Conservation (phyloP, 2,329 filamentous ascomycete species). For the Trichoderma atrobrunneum region DNA sequence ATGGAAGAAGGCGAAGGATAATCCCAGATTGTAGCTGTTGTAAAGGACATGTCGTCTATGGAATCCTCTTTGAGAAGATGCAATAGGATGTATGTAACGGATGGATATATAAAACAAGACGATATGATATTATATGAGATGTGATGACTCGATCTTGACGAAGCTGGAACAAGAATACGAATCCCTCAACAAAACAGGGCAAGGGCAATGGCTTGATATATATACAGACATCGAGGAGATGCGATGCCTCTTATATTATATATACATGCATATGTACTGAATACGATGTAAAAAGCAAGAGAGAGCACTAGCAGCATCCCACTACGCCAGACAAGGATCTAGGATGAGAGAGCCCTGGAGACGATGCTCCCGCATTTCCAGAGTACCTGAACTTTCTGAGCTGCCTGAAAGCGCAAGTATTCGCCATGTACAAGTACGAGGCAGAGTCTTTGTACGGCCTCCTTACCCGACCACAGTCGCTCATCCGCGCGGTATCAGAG, state of each 20-base stretch:
- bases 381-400: background rate
- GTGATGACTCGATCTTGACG: background rate
- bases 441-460: background rate
- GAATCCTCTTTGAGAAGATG: background rate
- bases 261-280: background rate
- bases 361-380: background rate
- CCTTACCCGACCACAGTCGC: background rate
- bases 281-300: background rate
- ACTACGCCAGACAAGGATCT: background rate
- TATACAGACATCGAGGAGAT: background rate
- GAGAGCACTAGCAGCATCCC: background rate
- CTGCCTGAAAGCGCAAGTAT: background rate
- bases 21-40: constrained; percentile 15
- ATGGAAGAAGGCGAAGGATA: constrained; percentile 9
- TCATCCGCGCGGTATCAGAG: background rate
- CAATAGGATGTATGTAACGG: background rate
- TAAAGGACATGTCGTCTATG: constrained; percentile 16
- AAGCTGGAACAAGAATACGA: background rate
- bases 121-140: background rate
- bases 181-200: background rate
- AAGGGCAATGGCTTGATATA: background rate
- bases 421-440: background rate
- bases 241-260: constrained; percentile 11
- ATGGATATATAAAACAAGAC: background rate
- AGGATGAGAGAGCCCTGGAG: background rate